Conservation (phyloP, 192 early-diverging fungal species). For the Coemansia sp. region DNA sequence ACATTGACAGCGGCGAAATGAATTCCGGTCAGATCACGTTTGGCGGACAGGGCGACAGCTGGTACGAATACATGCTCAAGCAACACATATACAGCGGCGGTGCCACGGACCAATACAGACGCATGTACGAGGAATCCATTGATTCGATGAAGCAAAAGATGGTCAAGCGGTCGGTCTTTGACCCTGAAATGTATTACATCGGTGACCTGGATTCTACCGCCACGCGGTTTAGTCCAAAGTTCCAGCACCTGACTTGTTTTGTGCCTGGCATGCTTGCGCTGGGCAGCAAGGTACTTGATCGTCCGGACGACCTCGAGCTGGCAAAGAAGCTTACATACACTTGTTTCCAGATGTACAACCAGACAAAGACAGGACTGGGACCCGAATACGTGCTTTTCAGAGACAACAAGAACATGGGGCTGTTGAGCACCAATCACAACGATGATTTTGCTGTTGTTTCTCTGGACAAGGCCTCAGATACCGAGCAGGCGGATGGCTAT, state of each 20-base stretch:
- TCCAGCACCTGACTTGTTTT: constrained; percentile 63
- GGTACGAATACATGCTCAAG: constrained; percentile 59
- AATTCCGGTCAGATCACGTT: constrained; percentile 49
- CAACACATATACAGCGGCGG: constrained; percentile 48
- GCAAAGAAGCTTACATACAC: constrained; percentile 50
- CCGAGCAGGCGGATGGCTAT: constrained; percentile 29
- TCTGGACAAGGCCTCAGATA: constrained; percentile 9
- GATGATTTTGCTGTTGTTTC: constrained; percentile 35
- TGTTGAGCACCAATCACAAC: constrained; percentile 19
- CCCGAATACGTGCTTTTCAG: constrained; percentile 86
- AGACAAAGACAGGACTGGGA: constrained; percentile 75
- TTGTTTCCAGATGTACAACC: constrained; percentile 71
- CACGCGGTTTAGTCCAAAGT: constrained; percentile 45
- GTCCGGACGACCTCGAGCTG: constrained; percentile 52
- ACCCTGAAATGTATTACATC: constrained; percentile 42
- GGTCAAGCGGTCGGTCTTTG: constrained; percentile 40
- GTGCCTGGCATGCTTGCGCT: constrained; percentile 68
- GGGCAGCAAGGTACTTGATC: constrained; percentile 56
- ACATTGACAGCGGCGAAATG: constrained; percentile 34
- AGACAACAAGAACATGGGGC: constrained; percentile 30
- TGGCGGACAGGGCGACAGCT: constrained; percentile 54
- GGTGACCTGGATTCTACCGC: constrained; percentile 49
- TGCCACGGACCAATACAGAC: constrained; percentile 41
- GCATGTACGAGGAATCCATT: constrained; percentile 56
- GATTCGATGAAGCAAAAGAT: constrained; percentile 50